Conservation (phyloP, 768 basidiomycete species). For the Leccinum olivaceopallidum region DNA sequence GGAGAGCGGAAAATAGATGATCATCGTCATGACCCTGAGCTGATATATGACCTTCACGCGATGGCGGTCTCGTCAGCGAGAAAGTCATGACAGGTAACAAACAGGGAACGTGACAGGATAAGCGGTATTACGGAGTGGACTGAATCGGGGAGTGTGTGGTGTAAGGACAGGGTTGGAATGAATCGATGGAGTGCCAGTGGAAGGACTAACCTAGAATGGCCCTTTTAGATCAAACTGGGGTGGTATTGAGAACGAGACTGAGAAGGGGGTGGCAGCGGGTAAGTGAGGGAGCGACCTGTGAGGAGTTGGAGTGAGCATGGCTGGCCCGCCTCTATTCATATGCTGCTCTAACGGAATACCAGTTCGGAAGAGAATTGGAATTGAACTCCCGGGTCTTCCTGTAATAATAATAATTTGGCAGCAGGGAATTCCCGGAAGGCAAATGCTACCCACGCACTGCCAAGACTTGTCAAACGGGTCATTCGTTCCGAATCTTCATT, state of each 20-base stretch:
- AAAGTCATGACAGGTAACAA: constrained; percentile 32
- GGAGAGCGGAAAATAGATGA: constrained; percentile 37
- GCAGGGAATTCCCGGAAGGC: background rate
- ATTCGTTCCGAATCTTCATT: background rate
- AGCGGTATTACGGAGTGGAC: constrained; percentile 8
- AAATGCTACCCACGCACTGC: background rate
- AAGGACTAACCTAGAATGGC: background rate
- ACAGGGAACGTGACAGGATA: constrained; percentile 12
- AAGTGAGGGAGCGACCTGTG: too few relatives aligned
- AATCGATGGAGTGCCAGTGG: background rate
- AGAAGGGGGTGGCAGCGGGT: background rate
- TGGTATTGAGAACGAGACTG: background rate
- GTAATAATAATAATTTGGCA: too few relatives aligned
- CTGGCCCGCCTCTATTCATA: background rate
- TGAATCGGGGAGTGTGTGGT: constrained; percentile 4
- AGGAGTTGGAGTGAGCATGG: background rate
- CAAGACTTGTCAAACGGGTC: background rate
- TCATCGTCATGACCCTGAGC: constrained; percentile 33
- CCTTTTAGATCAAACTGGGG: background rate
- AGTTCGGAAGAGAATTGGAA: background rate
- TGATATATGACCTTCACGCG: constrained; percentile 25
- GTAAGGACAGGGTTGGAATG: background rate
- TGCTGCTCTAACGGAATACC: background rate
- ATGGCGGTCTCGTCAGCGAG: constrained; percentile 33
- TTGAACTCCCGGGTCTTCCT: too few relatives aligned